Percentiles rank a stretch among this genome's conserved stretches.
These are phyloP conservation scores for Globisporangium mamillatum DNA, from an alignment of 352 stramenopile genomes.

Conservation along the genomic window DNA sequence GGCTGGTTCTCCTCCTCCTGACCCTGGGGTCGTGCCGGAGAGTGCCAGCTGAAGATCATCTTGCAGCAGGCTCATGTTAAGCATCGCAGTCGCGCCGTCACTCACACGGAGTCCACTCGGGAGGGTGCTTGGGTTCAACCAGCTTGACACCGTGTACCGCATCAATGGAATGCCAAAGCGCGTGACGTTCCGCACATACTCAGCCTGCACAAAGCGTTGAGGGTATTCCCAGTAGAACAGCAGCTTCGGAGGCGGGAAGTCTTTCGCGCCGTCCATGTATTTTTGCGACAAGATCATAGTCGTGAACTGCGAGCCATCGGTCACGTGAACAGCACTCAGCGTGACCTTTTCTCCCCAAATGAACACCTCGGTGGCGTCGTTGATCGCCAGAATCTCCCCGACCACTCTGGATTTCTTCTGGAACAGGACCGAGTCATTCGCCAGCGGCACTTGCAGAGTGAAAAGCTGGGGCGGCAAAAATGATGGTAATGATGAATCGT, in stretches of 20 bases:
- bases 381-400: constrained; percentile 39
- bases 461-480: background rate
- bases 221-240: constrained; percentile 56
- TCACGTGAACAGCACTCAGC: constrained; percentile 28
- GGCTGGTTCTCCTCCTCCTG: background rate
- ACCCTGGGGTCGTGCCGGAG: background rate
- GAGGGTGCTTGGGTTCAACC: constrained; percentile 32
- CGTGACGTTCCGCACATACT: constrained; percentile 43
- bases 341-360: constrained; percentile 29
- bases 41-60: constrained; percentile 44
- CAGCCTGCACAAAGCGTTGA: constrained; percentile 37
- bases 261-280: constrained; percentile 7
- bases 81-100: background rate
- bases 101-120: constrained; percentile 26
- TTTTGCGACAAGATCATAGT: constrained; percentile 33
- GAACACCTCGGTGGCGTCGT: constrained; percentile 28
- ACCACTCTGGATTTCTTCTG: constrained; percentile 31
- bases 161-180: constrained; percentile 47
- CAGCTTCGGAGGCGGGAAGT: constrained; percentile 41
- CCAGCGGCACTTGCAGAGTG: constrained; percentile 27
- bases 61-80: constrained; percentile 51
- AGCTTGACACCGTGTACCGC: constrained; percentile 42
- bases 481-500: constrained; percentile 1
- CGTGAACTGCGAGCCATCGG: constrained; percentile 60
- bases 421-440: constrained; percentile 27